phyloP scores from a whole-genome alignment of 1,284 basidiomycete genomes.

The Cutaneotrichosporon sp. region DNA sequence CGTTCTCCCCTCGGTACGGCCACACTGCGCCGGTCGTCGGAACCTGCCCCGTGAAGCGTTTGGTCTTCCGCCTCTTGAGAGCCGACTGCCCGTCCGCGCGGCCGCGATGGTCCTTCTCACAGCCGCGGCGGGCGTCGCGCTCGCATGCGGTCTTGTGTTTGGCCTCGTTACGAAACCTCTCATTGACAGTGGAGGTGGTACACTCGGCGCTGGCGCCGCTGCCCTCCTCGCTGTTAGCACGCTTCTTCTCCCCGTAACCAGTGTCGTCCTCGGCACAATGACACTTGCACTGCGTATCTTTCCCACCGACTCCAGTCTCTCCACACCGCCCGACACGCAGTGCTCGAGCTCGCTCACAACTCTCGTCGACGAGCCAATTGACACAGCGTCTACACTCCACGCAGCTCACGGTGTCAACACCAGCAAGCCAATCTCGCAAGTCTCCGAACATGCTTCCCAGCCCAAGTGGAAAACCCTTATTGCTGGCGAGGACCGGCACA shows the following conservation, averaged over 20 bases:
- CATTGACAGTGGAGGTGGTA: too few relatives aligned
- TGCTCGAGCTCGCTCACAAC: too few relatives aligned
- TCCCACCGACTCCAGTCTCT: neutral
- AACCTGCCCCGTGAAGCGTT: constrained; percentile 42
- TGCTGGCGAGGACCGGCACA: neutral
- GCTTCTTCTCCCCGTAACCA: neutral
- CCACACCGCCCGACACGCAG: neutral
- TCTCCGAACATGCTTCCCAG: too few relatives aligned
- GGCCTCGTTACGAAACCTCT: neutral
- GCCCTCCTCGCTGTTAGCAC: neutral
- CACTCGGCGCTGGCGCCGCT: neutral
- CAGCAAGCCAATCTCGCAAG: too few relatives aligned
- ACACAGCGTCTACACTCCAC: too few relatives aligned
- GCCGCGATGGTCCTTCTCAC: constrained; percentile 8
- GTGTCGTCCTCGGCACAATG: neutral
- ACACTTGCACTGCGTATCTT: neutral
- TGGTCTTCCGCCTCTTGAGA: constrained; percentile 30
- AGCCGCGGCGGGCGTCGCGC: neutral
- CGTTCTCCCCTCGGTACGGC: too few relatives aligned
- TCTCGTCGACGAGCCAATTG: too few relatives aligned
- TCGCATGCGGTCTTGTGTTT: neutral
- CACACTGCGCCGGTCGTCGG: neutral
- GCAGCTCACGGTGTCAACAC: too few relatives aligned
- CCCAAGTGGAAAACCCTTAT: too few relatives aligned
- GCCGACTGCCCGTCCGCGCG: neutral